Evolutionary conservation across 495 filamentous ascomycete genomes (phyloP).

Genomic region (Talaromyces adpressus): DNA sequence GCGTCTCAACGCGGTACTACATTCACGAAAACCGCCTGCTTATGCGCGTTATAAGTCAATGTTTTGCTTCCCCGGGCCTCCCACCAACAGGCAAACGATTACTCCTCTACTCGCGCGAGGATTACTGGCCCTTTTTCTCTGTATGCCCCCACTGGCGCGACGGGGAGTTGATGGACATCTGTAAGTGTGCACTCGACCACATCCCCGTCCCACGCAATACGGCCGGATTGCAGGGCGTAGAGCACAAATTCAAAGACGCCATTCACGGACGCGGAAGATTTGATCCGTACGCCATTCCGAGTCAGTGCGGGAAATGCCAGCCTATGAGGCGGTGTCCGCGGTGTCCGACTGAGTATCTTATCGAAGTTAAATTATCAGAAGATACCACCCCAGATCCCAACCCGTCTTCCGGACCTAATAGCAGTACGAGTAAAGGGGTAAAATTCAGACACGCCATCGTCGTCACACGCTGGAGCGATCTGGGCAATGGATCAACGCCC

Average conservation of each 20-base stretch:
- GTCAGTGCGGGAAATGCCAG: constrained; percentile 45
- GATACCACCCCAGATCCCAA: constrained; percentile 17
- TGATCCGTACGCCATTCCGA: constrained; percentile 39
- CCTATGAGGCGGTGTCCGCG: constrained; percentile 52
- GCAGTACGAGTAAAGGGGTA: neutral
- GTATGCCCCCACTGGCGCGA: constrained; percentile 54
- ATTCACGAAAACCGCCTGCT: constrained; percentile 45
- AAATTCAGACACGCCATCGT: constrained; percentile 50
- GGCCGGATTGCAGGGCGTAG: constrained; percentile 30
- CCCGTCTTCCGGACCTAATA: no score
- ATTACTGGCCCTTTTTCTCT: constrained; percentile 54
- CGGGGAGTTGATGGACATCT: constrained; percentile 48
- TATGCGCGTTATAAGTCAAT: constrained; percentile 42
- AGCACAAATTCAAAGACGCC: constrained; percentile 32
- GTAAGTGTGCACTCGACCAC: constrained; percentile 52
- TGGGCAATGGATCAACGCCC: constrained; percentile 45
- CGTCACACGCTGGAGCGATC: constrained; percentile 54
- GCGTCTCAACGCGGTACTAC: constrained; percentile 39
- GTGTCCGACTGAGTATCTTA: constrained; percentile 54
- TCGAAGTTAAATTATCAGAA: constrained; percentile 49
- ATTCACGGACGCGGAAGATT: constrained; percentile 20
- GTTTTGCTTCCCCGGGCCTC: constrained; percentile 36
- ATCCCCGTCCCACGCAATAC: constrained; percentile 39
- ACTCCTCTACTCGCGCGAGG: constrained; percentile 48
- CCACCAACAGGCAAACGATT: constrained; percentile 38